phyloP scores from a whole-genome alignment of 2,329 filamentous ascomycete species.

The Fusarium floridanum region DNA sequence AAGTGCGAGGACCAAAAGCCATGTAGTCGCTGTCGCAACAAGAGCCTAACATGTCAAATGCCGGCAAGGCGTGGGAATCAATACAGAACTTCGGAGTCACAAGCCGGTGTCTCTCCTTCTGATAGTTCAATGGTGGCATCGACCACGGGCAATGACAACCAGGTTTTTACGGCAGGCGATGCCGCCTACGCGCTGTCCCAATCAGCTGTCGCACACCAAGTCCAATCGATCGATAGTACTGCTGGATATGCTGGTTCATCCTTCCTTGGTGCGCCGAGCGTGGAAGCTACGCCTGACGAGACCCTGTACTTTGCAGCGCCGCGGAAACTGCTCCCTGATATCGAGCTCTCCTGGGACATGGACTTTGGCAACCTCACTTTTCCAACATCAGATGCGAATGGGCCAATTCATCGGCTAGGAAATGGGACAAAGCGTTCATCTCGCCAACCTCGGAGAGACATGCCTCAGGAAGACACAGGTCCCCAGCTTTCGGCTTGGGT shows the following conservation, averaged over 20 bases:
- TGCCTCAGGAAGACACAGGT: slow-evolving; percentile 13
- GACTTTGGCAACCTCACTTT: slow-evolving; percentile 34
- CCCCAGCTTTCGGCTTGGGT: slow-evolving; percentile 36
- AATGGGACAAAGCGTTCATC: slow-evolving; percentile 33
- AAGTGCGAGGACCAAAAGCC: slow-evolving; percentile 47
- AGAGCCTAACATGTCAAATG: slow-evolving; percentile 45
- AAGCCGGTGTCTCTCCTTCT: slow-evolving; percentile 41
- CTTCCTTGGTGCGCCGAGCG: slow-evolving; percentile 28
- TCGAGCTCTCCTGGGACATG: slow-evolving; percentile 39
- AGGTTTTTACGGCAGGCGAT: slow-evolving; percentile 33
- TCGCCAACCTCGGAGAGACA: slow-evolving; percentile 29
- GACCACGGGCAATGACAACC: slow-evolving; percentile 32
- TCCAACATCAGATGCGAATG: slow-evolving; percentile 22
- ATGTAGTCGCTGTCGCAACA: slow-evolving; percentile 44
- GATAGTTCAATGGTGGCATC: slow-evolving; percentile 41
- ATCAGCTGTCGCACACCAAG: slow-evolving; percentile 25
- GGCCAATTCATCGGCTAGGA: slow-evolving; percentile 22
- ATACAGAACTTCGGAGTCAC: slow-evolving; percentile 44
- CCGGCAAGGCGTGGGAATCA: slow-evolving; percentile 42
- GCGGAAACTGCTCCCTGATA: slow-evolving; percentile 33
- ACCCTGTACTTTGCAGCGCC: slow-evolving; percentile 30
- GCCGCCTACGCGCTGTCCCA: slow-evolving; percentile 30
- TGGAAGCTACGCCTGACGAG: slow-evolving; percentile 31
- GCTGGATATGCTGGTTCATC: slow-evolving; percentile 33
- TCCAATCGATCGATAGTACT: slow-evolving; percentile 24